A percentile compares a stretch with the other conserved stretches of the same genome.
Conservation (phyloP, 2,329 filamentous ascomycete species). For the Cryphonectria radicalis region DNA sequence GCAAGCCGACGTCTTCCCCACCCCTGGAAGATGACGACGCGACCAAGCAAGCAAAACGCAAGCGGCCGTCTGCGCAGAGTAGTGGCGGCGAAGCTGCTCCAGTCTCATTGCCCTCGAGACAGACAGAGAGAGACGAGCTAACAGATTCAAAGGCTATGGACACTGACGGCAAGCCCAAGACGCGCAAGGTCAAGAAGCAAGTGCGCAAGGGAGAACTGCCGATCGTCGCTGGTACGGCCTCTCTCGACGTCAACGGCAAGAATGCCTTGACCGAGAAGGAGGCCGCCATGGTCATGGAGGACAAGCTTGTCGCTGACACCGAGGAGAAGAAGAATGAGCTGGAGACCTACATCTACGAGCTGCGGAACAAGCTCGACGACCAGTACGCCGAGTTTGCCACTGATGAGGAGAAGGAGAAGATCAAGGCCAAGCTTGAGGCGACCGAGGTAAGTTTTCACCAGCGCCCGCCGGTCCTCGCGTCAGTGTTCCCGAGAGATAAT, state of each 20-base stretch:
- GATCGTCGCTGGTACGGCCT: constrained; percentile 80
- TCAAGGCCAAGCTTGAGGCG: constrained; percentile 80
- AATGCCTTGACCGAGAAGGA: constrained; percentile 78
- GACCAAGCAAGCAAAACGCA: constrained; percentile 21
- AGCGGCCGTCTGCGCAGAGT: constrained; percentile 17
- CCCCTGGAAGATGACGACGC: constrained; percentile 13
- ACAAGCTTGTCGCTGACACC: constrained; percentile 97
- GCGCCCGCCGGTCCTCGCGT: neutral
- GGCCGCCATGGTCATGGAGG: constrained; percentile 90
- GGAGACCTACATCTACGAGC: constrained; percentile 95
- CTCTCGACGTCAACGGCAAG: constrained; percentile 73
- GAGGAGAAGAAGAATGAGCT: constrained; percentile 99
- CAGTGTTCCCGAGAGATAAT: constrained; percentile 33
- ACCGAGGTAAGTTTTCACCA: constrained; percentile 71
- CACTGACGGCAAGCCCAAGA: constrained; percentile 78
- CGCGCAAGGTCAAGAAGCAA: constrained; percentile 98
- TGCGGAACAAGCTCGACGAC: constrained; percentile 91
- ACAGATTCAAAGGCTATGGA: constrained; percentile 72
- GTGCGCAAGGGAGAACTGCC: constrained; percentile 95
- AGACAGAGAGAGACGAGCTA: constrained; percentile 22
- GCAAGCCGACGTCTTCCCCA: constrained; percentile 23
- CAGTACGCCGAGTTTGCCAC: constrained; percentile 86
- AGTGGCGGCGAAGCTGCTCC: constrained; percentile 12
- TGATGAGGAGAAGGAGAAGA: constrained; percentile 89
- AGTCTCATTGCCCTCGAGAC: constrained; percentile 4